phyloP scores from a whole-genome alignment of 148 eudicot species.

The Chenopodium quinoa region DNA sequence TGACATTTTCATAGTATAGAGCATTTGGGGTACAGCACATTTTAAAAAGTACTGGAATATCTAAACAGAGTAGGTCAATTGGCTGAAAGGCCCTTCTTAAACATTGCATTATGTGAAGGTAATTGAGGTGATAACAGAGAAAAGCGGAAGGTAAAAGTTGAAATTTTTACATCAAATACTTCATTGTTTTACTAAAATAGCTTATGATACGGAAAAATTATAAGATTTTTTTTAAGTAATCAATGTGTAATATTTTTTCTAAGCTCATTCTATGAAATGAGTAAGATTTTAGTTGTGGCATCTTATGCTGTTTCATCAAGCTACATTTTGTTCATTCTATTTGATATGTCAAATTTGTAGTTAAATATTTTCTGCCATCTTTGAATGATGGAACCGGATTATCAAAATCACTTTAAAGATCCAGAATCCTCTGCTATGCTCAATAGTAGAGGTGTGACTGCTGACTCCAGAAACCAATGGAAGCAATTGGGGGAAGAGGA shows the following conservation, averaged over 20 bases:
- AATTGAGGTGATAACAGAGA: too few species aligned
- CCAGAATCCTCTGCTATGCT: constrained; percentile 18
- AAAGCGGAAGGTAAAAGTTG: too few species aligned
- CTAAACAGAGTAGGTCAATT: too few species aligned
- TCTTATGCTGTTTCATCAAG: constrained; percentile 3
- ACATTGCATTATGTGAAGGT: too few species aligned
- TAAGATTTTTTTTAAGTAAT: background rate
- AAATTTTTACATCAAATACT: too few species aligned
- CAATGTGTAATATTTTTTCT: too few species aligned
- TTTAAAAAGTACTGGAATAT: too few species aligned
- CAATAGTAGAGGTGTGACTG: constrained; percentile 15
- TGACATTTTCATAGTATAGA: too few species aligned
- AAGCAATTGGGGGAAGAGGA: constrained; percentile 47
- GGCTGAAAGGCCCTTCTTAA: too few species aligned
- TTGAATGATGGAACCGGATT: constrained; percentile 14
- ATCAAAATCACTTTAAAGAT: constrained; percentile 16
- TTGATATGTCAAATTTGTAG: background rate
- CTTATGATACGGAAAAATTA: background rate
- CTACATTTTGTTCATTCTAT: background rate
- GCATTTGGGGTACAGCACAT: too few species aligned
- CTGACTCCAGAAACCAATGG: constrained; percentile 28
- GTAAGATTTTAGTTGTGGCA: background rate
- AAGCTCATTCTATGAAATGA: background rate
- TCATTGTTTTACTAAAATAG: too few species aligned
- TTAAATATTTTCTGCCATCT: background rate